These are phyloP conservation scores for Neltuma alba DNA, from an alignment of 306 rosid genomes.

Conservation along the genomic window DNA sequence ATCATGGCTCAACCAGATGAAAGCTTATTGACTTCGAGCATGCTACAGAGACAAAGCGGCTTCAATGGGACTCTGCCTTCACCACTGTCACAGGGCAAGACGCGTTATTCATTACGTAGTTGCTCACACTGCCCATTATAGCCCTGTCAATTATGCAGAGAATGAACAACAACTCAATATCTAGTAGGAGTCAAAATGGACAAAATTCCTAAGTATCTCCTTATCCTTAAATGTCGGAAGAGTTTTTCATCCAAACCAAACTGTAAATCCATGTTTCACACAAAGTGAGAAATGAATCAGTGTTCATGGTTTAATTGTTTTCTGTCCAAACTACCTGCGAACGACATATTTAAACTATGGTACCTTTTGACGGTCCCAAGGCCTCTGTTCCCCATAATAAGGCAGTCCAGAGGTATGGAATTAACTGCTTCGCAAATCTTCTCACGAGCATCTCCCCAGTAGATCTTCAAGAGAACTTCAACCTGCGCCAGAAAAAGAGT, in stretches of 20 bases:
- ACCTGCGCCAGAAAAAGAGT: conserved; percentile 43
- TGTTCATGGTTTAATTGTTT: not conserved
- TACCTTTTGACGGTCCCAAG: conserved; percentile 76
- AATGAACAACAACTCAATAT: conserved; percentile 8
- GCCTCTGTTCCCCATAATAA: conserved; percentile 83
- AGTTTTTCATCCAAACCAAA: not conserved
- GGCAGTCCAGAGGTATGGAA: conserved; percentile 52
- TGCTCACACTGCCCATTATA: conserved; percentile 88
- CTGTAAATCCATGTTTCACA: not conserved
- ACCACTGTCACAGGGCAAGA: conserved; percentile 81
- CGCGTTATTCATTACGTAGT: conserved; percentile 71
- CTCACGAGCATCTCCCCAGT: conserved; percentile 57
- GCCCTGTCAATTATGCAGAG: conserved; percentile 42
- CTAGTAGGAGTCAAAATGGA: not conserved
- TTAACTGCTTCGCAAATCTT: conserved; percentile 52
- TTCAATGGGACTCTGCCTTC: conserved; percentile 39
- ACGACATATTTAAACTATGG: not conserved
- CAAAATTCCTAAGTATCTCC: not conserved
- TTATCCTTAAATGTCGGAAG: not conserved
- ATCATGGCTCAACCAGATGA: not conserved
- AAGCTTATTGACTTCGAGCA: conserved; percentile 4
- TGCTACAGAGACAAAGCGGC: not conserved
- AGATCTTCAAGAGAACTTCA: conserved; percentile 62
- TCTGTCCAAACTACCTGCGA: not conserved
- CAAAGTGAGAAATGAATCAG: not conserved